A percentile compares a stretch with the other conserved stretches of the same genome.
Evolutionary conservation across 257 asterid species (phyloP).

Genomic region (Mentha longifolia): DNA sequence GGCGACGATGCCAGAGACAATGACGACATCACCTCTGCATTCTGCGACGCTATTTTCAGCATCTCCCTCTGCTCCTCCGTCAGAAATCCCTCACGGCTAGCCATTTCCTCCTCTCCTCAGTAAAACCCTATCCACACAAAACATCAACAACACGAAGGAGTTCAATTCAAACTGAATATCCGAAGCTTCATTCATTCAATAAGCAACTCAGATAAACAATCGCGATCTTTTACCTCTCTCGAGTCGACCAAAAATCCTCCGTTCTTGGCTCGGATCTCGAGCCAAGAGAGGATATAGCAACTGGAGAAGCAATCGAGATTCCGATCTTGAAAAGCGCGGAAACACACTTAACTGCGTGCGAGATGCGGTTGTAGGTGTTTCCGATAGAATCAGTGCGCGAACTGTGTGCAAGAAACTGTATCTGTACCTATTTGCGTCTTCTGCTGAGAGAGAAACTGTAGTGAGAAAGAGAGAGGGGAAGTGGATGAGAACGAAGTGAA

Average conservation of each 20-base stretch:
- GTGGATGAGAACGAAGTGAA: slow-evolving; percentile 49
- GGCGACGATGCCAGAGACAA: slow-evolving; percentile 57
- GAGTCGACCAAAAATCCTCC: slow-evolving; percentile 46
- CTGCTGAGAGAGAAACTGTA: slow-evolving; percentile 28
- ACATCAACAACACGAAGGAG: neutral
- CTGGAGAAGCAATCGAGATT: slow-evolving; percentile 47
- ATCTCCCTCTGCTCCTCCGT: slow-evolving; percentile 87
- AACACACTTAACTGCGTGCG: slow-evolving; percentile 41
- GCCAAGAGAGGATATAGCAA: slow-evolving; percentile 68
- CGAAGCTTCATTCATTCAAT: slow-evolving; percentile 11
- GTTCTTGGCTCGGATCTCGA: slow-evolving; percentile 96
- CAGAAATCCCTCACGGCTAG: slow-evolving; percentile 81
- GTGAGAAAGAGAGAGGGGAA: slow-evolving; percentile 43
- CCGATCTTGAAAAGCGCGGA: slow-evolving; percentile 44
- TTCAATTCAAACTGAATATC: slow-evolving; percentile 19
- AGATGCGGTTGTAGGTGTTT: neutral
- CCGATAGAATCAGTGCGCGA: slow-evolving; percentile 38
- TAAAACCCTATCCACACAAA: slow-evolving; percentile 46
- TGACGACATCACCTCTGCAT: slow-evolving; percentile 70
- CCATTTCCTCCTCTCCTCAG: slow-evolving; percentile 59
- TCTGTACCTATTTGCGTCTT: slow-evolving; percentile 25
- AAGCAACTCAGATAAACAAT: neutral
- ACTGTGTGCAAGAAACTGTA: slow-evolving; percentile 33
- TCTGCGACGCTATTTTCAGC: slow-evolving; percentile 75
- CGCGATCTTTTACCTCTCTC: slow-evolving; percentile 38